A percentile compares a stretch with the other conserved stretches of the same genome.
Conservation (phyloP, 805 yeast species). For the Saturnispora mendoncae region DNA sequence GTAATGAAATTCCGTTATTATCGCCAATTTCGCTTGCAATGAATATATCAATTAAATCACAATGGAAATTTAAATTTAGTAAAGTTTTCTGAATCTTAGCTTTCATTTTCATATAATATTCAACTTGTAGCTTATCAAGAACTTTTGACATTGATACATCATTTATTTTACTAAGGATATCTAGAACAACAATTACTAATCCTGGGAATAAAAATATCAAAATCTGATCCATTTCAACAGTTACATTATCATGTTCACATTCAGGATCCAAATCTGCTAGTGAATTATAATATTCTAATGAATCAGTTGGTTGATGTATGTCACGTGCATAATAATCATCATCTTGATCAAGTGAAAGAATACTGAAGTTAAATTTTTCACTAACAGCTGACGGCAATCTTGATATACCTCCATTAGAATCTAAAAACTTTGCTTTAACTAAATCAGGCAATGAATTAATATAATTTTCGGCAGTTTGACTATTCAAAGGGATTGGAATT, state of each 20-base stretch:
- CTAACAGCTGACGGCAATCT: neutral
- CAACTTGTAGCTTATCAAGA: slow-evolving; percentile 58
- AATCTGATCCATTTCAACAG: slow-evolving; percentile 46
- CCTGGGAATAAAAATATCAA: slow-evolving; percentile 40
- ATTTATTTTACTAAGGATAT: slow-evolving; percentile 32
- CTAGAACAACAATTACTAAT: slow-evolving; percentile 14
- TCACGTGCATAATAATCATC: slow-evolving; percentile 7
- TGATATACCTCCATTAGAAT: slow-evolving; percentile 1
- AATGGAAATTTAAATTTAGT: slow-evolving; percentile 2
- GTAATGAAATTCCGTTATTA: slow-evolving; percentile 5
- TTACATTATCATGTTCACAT: slow-evolving; percentile 44
- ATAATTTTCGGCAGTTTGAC: slow-evolving; percentile 37
- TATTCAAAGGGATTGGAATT: slow-evolving; percentile 50
- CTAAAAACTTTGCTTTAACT: slow-evolving; percentile 14
- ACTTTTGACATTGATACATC: slow-evolving; percentile 37
- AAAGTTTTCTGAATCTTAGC: slow-evolving; percentile 25
- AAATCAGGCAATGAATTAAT: slow-evolving; percentile 28
- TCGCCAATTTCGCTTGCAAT: slow-evolving; percentile 3
- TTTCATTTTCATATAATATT: slow-evolving; percentile 32
- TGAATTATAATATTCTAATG: slow-evolving; percentile 11
- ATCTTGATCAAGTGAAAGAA: slow-evolving; percentile 6
- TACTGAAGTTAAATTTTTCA: neutral
- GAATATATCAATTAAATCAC: slow-evolving; percentile 7
- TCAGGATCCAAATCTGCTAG: slow-evolving; percentile 28
- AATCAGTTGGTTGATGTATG: slow-evolving; percentile 5